Evolutionary conservation across 1,284 basidiomycete species (phyloP), one percentile per base, ranked within the genome.

Genomic region (Melampsora americana): DNA sequence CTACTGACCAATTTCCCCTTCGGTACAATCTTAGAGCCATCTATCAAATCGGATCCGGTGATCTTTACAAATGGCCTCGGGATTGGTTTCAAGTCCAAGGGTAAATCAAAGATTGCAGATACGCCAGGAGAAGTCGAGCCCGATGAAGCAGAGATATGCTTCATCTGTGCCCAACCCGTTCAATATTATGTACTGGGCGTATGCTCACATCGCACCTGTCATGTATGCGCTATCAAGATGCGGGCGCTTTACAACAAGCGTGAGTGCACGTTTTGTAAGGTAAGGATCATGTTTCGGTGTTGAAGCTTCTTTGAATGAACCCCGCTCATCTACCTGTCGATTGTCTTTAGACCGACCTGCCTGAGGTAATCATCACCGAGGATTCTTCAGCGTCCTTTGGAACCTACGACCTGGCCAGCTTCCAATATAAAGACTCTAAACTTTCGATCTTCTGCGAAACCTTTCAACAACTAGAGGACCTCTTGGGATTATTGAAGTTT

Each of bases 181-280:
- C 92, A 91, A 81, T 95, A 92, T 82, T 95, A 90, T 83, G 89
- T 92, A 12, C 84, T 97, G 20, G 90, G 93, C 9, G 88, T 90
- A 67, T 99, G 95, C 84, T 93, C 93, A 81, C 95, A 99, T 83
- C 86, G 90, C 59, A 93, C 91, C 7, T 95, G 93, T 84, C 92
- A 95, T 84, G 90, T 96, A 74, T 99, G 95, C 81, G 90, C 92
- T 0, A 84, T 98, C 66, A 88, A 95, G n/a, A 84, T 99, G 32
- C 85, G 94, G 39, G 93, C 93, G 0, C 86, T 99, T 76, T 99
- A 98, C 86, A 98, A 98, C 78, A 82, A 82, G 77, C 78, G 85
- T 73, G 92, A 95, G 18, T 99, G 95, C 83, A 93, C 95, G 1
- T 96, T 96, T 83, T 99, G 96, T 87, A 99, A 98, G 87, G 92